Percentiles rank a stretch among this genome's conserved stretches.
phyloP scores from a whole-genome alignment of 306 rosid genomes.

The Fragaria ananassa region DNA sequence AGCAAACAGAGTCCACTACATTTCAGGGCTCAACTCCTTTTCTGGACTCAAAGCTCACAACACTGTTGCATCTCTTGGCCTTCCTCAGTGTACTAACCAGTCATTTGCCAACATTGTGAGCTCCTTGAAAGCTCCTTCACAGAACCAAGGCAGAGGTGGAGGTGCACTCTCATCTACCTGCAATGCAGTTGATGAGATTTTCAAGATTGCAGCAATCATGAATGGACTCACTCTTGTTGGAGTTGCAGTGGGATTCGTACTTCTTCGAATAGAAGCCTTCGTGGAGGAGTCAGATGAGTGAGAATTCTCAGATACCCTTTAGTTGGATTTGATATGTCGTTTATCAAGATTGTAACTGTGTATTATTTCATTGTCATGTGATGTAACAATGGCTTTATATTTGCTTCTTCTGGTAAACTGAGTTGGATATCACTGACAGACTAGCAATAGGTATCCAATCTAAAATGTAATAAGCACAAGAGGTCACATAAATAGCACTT shows the following conservation, averaged over 20 bases:
- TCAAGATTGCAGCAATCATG: constrained; percentile 67
- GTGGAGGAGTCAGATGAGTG: constrained; percentile 61
- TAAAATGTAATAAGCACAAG: neutral
- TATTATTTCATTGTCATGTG: constrained; percentile 28
- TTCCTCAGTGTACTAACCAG: constrained; percentile 43
- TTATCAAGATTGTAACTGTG: constrained; percentile 16
- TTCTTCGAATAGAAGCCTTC: constrained; percentile 70
- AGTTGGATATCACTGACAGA: neutral
- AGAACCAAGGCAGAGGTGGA: constrained; percentile 47
- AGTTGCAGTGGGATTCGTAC: constrained; percentile 85
- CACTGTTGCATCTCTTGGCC: constrained; percentile 51
- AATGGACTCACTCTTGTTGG: constrained; percentile 70
- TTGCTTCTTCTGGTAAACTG: neutral
- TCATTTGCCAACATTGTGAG: constrained; percentile 66
- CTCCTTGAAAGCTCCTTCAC: constrained; percentile 48
- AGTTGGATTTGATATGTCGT: neutral
- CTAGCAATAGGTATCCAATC: neutral
- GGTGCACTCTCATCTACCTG: constrained; percentile 59
- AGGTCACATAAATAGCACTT: neutral
- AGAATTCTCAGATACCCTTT: neutral
- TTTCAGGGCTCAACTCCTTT: constrained; percentile 54
- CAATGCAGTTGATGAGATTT: constrained; percentile 71
- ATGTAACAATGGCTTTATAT: constrained; percentile 20
- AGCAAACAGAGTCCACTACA: constrained; percentile 35
- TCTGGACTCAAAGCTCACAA: constrained; percentile 62